These are phyloP conservation scores for Leptodermis oblonga DNA, from an alignment of 257 asterid species.

Conservation along the genomic window DNA sequence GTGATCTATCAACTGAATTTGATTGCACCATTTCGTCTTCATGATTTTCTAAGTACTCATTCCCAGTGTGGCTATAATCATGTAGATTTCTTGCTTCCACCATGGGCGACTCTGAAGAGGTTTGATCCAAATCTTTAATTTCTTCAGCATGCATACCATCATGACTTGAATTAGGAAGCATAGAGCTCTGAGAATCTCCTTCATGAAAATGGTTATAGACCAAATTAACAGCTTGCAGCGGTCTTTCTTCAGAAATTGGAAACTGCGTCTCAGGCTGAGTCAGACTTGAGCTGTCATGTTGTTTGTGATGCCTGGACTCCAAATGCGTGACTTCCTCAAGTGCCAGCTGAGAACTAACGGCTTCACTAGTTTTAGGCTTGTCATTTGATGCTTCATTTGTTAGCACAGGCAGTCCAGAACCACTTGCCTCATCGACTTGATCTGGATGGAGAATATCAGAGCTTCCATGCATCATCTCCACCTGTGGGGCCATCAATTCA, in stretches of 20 bases:
- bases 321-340: slow-evolving; percentile 3
- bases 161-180: slow-evolving; percentile 22
- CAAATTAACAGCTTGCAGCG: slow-evolving; percentile 26
- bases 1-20: slow-evolving; percentile 22
- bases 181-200: slow-evolving; percentile 14
- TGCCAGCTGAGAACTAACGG: neutral
- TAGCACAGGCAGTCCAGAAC: slow-evolving; percentile 17
- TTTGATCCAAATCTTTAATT: slow-evolving; percentile 22
- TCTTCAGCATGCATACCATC: slow-evolving; percentile 21
- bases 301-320: slow-evolving; percentile 6
- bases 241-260: slow-evolving; percentile 30
- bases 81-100: slow-evolving; percentile 25
- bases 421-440: slow-evolving; percentile 10
- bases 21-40: slow-evolving; percentile 1
- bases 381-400: neutral
- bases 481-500: slow-evolving; percentile 22
- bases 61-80: slow-evolving; percentile 13
- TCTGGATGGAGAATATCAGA: slow-evolving; percentile 18
- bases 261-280: slow-evolving; percentile 17
- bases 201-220: slow-evolving; percentile 27
- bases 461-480: slow-evolving; percentile 10
- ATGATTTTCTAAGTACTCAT: slow-evolving; percentile 25
- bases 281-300: slow-evolving; percentile 19
- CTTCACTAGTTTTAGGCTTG: slow-evolving; percentile 7
- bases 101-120: slow-evolving; percentile 28